Conservation (phyloP, 805 yeast species). For the Candida nitratophila region DNA sequence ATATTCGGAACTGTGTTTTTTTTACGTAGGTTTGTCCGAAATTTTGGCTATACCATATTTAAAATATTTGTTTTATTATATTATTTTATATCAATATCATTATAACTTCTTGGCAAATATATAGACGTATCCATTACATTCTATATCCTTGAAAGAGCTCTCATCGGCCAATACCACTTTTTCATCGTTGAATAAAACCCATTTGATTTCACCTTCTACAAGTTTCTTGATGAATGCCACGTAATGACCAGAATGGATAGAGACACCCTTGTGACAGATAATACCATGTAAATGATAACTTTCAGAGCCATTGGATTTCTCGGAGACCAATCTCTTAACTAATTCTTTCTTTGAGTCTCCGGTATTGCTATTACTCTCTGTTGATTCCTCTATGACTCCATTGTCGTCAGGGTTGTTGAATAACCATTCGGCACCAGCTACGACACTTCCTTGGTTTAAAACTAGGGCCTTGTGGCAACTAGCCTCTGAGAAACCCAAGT, state of each 20-base stretch:
- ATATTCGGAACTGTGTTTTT: no score
- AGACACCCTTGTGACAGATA: constrained; percentile 83
- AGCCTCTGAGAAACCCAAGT: constrained; percentile 73
- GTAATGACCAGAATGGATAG: constrained; percentile 90
- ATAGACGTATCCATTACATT: constrained; percentile 42
- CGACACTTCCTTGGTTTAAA: constrained; percentile 52
- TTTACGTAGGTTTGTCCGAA: no score
- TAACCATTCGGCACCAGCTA: constrained; percentile 86
- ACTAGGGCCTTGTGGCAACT: constrained; percentile 70
- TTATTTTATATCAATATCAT: no score
- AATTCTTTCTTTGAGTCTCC: constrained; percentile 1
- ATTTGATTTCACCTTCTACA: constrained; percentile 33
- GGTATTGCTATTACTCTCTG: background rate
- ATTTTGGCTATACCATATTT: no score
- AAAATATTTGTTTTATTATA: no score
- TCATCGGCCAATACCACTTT: constrained; percentile 61
- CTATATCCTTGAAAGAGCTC: constrained; percentile 34
- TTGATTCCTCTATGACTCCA: constrained; percentile 39
- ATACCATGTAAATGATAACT: constrained; percentile 52
- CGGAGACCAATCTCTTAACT: constrained; percentile 7
- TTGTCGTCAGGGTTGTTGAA: constrained; percentile 76
- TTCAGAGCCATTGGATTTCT: background rate
- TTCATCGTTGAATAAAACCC: constrained; percentile 87
- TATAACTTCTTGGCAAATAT: constrained; percentile 16
- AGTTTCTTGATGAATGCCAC: constrained; percentile 61